A percentile compares a stretch with the other conserved stretches of the same genome.
These are phyloP conservation scores for Phytophthora europaea DNA, from an alignment of 352 stramenopile species.

Conservation along the genomic window DNA sequence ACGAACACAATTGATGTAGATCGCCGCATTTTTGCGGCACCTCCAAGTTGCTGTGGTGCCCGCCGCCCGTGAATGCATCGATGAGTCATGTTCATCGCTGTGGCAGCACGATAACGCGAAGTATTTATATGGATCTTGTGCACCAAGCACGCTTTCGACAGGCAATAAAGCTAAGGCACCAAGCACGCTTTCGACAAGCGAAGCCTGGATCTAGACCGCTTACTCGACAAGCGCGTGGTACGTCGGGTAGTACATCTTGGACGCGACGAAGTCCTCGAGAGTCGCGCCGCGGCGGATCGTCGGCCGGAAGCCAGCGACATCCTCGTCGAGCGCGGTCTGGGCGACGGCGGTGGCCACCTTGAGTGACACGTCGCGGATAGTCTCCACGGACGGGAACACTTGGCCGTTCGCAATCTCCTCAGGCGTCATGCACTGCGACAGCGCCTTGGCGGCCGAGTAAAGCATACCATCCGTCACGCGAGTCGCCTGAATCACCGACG, in stretches of 20 bases:
- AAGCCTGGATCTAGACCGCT: conserved; percentile 1
- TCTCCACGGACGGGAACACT: conserved; percentile 94
- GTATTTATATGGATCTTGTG: conserved; percentile 24
- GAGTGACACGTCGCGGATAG: conserved; percentile 95
- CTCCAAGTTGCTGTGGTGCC: conserved; percentile 9
- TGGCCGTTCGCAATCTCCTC: conserved; percentile 94
- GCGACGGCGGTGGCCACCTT: conserved; percentile 95
- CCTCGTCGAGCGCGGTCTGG: conserved; percentile 87
- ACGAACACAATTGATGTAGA: conserved; percentile 16
- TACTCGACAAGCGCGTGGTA: conserved; percentile 95
- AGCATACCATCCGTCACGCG: conserved; percentile 96
- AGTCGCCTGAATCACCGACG: conserved; percentile 81
- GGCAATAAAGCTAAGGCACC: conserved; percentile 1
- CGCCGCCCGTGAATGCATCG: conserved; percentile 1
- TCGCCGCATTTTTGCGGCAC: conserved; percentile 10
- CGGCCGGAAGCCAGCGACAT: conserved; percentile 81
- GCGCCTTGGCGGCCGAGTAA: conserved; percentile 94
- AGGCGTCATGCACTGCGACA: conserved; percentile 92
- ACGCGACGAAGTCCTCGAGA: conserved; percentile 91
- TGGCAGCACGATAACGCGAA: conserved; percentile 21
- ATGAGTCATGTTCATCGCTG: conserved; percentile 16
- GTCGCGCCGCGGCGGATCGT: conserved; percentile 75
- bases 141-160: conserved; percentile 7
- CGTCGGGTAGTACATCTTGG: conserved; percentile 96
- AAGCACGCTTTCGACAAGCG: background rate